phyloP scores from a whole-genome alignment of 495 filamentous ascomycete species.

The Bryoglossum gracile region DNA sequence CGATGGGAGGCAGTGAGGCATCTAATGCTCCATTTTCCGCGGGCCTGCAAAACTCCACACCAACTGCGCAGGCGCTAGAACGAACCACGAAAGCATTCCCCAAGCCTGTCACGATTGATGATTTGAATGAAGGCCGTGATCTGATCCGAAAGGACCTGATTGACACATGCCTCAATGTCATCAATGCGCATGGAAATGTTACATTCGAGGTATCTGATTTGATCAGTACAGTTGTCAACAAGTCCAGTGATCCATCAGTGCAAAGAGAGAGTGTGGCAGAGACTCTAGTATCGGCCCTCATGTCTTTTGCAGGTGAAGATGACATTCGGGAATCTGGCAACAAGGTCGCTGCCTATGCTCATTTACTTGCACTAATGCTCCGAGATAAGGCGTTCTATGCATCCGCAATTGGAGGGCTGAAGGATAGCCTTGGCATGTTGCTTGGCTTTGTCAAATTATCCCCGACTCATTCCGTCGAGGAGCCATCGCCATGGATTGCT shows the following conservation, averaged over 20 bases:
- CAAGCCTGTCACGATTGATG: conserved; percentile 55
- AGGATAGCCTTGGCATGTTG: conserved; percentile 68
- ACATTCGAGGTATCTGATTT: conserved; percentile 90
- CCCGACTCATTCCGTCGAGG: conserved; percentile 57
- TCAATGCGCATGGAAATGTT: conserved; percentile 77
- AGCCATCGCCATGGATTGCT: conserved; percentile 84
- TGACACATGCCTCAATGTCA: conserved; percentile 81
- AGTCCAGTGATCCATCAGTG: conserved; percentile 53
- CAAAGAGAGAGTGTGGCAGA: conserved; percentile 70
- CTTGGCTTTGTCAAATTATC: conserved; percentile 73
- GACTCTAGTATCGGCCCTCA: conserved; percentile 77
- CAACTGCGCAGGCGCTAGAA: not conserved
- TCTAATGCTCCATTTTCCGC: not conserved
- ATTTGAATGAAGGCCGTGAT: conserved; percentile 71
- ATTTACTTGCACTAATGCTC: conserved; percentile 82
- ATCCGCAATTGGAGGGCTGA: conserved; percentile 65
- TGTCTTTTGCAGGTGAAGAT: conserved; percentile 72
- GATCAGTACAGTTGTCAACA: conserved; percentile 68
- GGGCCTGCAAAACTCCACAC: not conserved
- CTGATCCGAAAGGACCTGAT: conserved; percentile 70
- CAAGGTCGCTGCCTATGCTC: conserved; percentile 88
- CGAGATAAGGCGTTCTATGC: conserved; percentile 76
- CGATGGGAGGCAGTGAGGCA: not conserved
- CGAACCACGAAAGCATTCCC: conserved; percentile 2
- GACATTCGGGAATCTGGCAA: conserved; percentile 63